phyloP scores from a whole-genome alignment of 768 basidiomycete genomes.

The Termitomyces sp. region DNA sequence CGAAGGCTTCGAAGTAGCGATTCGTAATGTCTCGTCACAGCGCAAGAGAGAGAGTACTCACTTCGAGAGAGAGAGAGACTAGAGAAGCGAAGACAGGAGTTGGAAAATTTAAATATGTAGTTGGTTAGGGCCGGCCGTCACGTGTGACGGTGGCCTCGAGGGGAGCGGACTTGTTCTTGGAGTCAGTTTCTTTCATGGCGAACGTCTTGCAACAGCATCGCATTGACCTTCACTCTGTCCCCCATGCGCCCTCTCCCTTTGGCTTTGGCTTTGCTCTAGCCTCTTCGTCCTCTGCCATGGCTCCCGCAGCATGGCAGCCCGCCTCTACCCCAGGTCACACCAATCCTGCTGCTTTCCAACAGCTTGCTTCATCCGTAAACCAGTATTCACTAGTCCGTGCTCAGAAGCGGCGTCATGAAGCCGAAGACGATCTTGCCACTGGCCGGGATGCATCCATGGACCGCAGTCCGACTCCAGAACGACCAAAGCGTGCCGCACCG shows the following conservation, averaged over 20 bases:
- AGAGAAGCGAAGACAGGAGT: slow-evolving; percentile 6
- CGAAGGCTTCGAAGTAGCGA: slow-evolving; percentile 82
- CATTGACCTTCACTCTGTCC: slow-evolving; percentile 49
- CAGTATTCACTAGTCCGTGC: slow-evolving; percentile 37
- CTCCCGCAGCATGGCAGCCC: slow-evolving; percentile 44
- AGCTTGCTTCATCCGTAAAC: slow-evolving; percentile 49
- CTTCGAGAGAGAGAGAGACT: slow-evolving; percentile 21
- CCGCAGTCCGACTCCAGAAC: slow-evolving; percentile 80
- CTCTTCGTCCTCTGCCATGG: slow-evolving; percentile 37
- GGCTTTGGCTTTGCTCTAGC: slow-evolving; percentile 73
- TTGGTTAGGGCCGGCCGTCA: slow-evolving; percentile 35
- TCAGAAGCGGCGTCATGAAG: slow-evolving; percentile 65
- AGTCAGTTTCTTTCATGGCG: slow-evolving; percentile 47
- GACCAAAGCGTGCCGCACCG: slow-evolving; percentile 63
- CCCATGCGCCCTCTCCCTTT: slow-evolving; percentile 60
- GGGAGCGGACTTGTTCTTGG: background rate
- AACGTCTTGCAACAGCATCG: slow-evolving; percentile 67
- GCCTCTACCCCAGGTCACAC: slow-evolving; percentile 43
- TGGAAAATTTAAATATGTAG: slow-evolving; percentile 6
- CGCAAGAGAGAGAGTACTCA: slow-evolving; percentile 26
- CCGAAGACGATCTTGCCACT: slow-evolving; percentile 54
- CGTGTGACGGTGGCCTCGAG: slow-evolving; percentile 2
- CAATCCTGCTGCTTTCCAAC: slow-evolving; percentile 52
- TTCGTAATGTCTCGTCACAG: slow-evolving; percentile 71
- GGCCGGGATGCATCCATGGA: slow-evolving; percentile 75